These are phyloP conservation scores for Ustilago tritici DNA, from an alignment of 1,284 basidiomycete genomes.

Conservation along the genomic window DNA sequence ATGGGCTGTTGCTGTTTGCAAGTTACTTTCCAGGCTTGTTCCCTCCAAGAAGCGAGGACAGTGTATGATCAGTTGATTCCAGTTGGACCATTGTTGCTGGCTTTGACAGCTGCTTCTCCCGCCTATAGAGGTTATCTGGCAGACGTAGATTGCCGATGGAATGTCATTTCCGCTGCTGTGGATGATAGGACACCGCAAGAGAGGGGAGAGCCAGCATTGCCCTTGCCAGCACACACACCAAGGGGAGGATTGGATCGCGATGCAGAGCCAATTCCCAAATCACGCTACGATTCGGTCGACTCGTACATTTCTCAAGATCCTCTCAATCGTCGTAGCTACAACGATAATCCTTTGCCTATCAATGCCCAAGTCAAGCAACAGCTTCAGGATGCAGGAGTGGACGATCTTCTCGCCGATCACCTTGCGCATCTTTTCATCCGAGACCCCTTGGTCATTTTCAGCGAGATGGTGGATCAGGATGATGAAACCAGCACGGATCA, in stretches of 20 bases:
- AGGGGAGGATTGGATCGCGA: slow-evolving; percentile 36
- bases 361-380: slow-evolving; percentile 74
- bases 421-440: slow-evolving; percentile 96
- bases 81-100: slow-evolving; percentile 94
- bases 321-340: slow-evolving; percentile 90
- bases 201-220: slow-evolving; percentile 76
- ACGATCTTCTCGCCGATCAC: slow-evolving; percentile 88
- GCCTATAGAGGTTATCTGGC: slow-evolving; percentile 93
- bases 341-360: slow-evolving; percentile 86
- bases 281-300: slow-evolving; percentile 95
- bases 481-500: slow-evolving; percentile 89
- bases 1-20: slow-evolving; percentile 99
- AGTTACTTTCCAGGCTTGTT: slow-evolving; percentile 96
- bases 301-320: slow-evolving; percentile 89
- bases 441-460: slow-evolving; percentile 94
- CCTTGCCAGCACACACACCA: slow-evolving; percentile 38
- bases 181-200: slow-evolving; percentile 97
- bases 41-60: slow-evolving; percentile 87
- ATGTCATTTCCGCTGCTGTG: slow-evolving; percentile 95
- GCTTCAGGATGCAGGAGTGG: slow-evolving; percentile 75
- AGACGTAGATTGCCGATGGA: slow-evolving; percentile 98
- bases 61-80: slow-evolving; percentile 96
- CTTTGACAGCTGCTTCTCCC: slow-evolving; percentile 92
- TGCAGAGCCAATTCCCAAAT: slow-evolving; percentile 82
- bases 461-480: slow-evolving; percentile 92